Percentiles rank a stretch among this genome's conserved stretches.
Conservation (phyloP, 169 alveolate species). For the Cryptosporidium sp. region DNA sequence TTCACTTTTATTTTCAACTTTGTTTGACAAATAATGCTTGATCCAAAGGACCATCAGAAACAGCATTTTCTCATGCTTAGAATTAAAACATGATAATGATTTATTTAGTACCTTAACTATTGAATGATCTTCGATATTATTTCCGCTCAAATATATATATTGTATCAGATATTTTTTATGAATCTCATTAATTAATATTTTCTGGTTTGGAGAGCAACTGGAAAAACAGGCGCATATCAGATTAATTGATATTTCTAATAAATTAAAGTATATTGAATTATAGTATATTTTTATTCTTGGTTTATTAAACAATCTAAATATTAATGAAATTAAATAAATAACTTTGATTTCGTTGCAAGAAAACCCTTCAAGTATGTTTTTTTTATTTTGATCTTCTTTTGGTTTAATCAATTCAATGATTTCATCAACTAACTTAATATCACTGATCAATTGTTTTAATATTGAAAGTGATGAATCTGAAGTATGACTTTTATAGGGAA, state of each 20-base stretch:
- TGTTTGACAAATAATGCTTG: conserved; percentile 3
- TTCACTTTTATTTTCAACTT: neutral
- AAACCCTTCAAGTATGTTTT: neutral
- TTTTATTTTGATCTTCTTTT: neutral
- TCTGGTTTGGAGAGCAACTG: neutral
- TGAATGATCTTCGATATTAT: neutral
- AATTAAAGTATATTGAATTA: neutral
- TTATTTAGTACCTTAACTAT: neutral
- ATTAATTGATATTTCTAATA: conserved; percentile 10
- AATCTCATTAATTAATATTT: neutral
- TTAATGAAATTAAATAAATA: conserved; percentile 1
- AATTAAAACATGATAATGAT: neutral
- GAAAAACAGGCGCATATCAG: neutral
- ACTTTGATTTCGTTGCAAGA: neutral
- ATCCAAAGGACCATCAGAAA: conserved; percentile 20
- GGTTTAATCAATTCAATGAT: neutral
- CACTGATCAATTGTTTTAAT: neutral
- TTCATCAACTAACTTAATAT: conserved; percentile 27
- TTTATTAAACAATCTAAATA: neutral
- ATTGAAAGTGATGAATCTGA: neutral
- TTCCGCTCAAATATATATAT: conserved; percentile 10
- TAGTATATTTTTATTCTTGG: neutral
- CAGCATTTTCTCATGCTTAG: conserved; percentile 23
- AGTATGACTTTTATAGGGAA: neutral
- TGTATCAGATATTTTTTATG: conserved; percentile 30